Conservation (phyloP, 2,329 filamentous ascomycete genomes). For the Tolypocladium pustulatum region DNA sequence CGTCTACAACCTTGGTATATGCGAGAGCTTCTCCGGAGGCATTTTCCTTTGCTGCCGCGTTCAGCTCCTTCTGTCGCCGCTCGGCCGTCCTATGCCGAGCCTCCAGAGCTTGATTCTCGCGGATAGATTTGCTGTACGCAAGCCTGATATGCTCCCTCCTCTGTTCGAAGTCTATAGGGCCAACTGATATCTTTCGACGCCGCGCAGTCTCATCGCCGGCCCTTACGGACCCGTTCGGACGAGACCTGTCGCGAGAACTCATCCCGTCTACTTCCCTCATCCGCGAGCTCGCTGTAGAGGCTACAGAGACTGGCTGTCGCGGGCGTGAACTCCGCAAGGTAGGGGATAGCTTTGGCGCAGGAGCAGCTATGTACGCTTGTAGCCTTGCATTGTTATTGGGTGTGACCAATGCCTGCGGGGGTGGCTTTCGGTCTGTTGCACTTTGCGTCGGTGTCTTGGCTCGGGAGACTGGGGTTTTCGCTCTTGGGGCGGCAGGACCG, state of each 20-base stretch:
- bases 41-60: conserved; percentile 33
- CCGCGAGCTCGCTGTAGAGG: conserved; percentile 61
- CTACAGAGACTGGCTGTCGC: conserved; percentile 66
- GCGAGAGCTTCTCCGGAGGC: conserved; percentile 12
- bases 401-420: conserved; percentile 30
- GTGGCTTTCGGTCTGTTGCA: conserved; percentile 24
- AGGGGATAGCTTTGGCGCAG: conserved; percentile 64
- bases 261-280: conserved; percentile 53
- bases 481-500: conserved; percentile 23
- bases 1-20: not conserved
- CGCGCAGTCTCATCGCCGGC: conserved; percentile 26
- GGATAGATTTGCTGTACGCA: conserved; percentile 75
- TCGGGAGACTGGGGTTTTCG: conserved; percentile 29
- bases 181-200: conserved; percentile 49
- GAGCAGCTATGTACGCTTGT: conserved; percentile 63
- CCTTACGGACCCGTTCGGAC: conserved; percentile 17
- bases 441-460: conserved; percentile 32
- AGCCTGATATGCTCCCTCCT: conserved; percentile 73
- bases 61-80: conserved; percentile 37
- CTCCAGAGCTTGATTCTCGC: conserved; percentile 56
- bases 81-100: conserved; percentile 43
- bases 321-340: conserved; percentile 71
- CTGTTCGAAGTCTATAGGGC: conserved; percentile 76
- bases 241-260: conserved; percentile 28
- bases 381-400: conserved; percentile 48